A percentile compares a stretch with the other conserved stretches of the same genome.
Conservation (phyloP, 2,329 filamentous ascomycete species). For the Basipetospora sp. region DNA sequence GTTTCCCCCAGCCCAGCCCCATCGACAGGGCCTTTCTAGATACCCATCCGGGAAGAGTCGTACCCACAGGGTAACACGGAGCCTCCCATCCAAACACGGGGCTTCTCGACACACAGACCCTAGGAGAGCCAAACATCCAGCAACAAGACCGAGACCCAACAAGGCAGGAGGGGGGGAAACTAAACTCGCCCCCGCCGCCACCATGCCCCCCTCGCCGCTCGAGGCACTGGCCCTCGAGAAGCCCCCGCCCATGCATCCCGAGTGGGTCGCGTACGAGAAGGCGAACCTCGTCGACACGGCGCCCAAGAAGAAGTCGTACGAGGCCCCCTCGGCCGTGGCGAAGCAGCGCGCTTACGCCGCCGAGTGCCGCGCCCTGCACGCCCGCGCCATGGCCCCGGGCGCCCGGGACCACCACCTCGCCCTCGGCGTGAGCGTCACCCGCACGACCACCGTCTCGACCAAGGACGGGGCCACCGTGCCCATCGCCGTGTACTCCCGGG, state of each 20-base stretch:
- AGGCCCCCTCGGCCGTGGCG: conserved; percentile 15
- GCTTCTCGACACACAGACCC: too few species aligned
- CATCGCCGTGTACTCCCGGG: conserved; percentile 19
- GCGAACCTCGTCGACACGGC: conserved; percentile 13
- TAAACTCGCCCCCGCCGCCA: too few species aligned
- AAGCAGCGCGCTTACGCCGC: conserved; percentile 26
- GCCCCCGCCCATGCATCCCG: conserved; percentile 24
- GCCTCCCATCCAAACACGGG: too few species aligned
- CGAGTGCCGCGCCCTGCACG: conserved; percentile 24
- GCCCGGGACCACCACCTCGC: conserved; percentile 23
- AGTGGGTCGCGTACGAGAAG: conserved; percentile 26
- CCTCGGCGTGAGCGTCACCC: conserved; percentile 16
- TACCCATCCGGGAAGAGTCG: too few species aligned
- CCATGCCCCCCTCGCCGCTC: conserved; percentile 7
- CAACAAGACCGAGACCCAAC: too few species aligned
- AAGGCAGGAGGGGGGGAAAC: too few species aligned
- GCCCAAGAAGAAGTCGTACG: conserved; percentile 13
- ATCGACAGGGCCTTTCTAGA: too few species aligned
- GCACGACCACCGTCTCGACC: conserved; percentile 18
- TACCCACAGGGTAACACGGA: too few species aligned
- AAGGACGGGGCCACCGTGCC: conserved; percentile 21
- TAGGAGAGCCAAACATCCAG: too few species aligned
- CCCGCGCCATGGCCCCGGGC: conserved; percentile 20
- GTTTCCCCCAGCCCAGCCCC: too few species aligned
- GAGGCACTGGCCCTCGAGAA: conserved; percentile 14